Evolutionary conservation across 1,139 yeast genomes (phyloP).

Genomic region (Entelexis paramagnoliae): DNA sequence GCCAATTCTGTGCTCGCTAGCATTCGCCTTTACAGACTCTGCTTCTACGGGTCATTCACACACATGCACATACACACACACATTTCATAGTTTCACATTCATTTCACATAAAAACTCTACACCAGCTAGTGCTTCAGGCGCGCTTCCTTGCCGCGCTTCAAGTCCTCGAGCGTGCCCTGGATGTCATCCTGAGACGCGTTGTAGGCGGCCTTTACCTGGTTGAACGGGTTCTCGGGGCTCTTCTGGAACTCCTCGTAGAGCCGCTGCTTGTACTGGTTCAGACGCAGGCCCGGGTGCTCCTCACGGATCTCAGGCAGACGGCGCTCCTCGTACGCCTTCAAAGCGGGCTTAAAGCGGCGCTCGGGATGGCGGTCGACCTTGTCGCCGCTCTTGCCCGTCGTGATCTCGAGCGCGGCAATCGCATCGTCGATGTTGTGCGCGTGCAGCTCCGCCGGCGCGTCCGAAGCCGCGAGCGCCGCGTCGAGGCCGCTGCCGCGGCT

Average conservation of each 20-base stretch:
- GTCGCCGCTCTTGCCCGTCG: constrained; percentile 38
- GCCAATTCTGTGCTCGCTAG: no score
- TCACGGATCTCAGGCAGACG: constrained; percentile 63
- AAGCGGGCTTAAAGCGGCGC: constrained; percentile 77
- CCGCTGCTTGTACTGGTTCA: constrained; percentile 66
- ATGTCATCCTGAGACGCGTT: constrained; percentile 56
- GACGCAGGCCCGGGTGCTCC: constrained; percentile 72
- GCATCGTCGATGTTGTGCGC: constrained; percentile 75
- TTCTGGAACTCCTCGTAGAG: constrained; percentile 73
- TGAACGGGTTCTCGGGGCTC: constrained; percentile 74
- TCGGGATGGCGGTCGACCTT: constrained; percentile 82
- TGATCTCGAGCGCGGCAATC: constrained; percentile 60
- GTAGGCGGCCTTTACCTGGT: constrained; percentile 56
- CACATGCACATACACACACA: no score
- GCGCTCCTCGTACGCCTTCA: constrained; percentile 57
- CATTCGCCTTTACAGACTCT: no score
- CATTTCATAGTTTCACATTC: not conserved
- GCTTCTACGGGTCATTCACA: no score
- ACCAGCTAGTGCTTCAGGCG: constrained; percentile 22
- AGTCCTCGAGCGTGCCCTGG: constrained; percentile 40
- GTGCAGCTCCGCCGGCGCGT: constrained; percentile 39
- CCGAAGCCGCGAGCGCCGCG: constrained; percentile 23
- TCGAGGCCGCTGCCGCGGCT: constrained; percentile 48
- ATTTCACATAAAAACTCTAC: not conserved
- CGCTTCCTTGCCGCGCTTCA: constrained; percentile 36